phyloP scores from a whole-genome alignment of 352 stramenopile genomes.

The Phytopythium helicoides region DNA sequence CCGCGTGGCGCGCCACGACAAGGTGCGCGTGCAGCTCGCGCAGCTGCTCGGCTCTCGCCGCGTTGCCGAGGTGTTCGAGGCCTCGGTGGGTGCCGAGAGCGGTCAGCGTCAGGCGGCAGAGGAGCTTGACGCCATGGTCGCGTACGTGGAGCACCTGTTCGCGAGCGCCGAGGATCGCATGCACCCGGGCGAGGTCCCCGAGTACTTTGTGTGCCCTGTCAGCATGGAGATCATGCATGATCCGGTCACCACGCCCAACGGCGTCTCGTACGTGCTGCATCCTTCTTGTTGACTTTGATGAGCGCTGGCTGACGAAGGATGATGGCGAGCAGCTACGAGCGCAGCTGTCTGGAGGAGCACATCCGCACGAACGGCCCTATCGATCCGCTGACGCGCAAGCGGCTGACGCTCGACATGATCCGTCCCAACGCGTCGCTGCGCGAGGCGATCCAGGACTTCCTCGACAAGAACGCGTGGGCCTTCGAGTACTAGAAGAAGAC shows the following conservation, averaged over 20 bases:
- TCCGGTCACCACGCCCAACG: constrained; percentile 75
- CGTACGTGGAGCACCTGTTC: constrained; percentile 61
- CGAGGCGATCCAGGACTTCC: constrained; percentile 66
- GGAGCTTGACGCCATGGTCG: constrained; percentile 48
- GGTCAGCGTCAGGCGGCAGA: constrained; percentile 10
- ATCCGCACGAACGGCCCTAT: constrained; percentile 59
- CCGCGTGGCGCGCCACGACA: constrained; percentile 36
- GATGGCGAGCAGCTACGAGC: constrained; percentile 28
- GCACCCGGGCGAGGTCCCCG: constrained; percentile 53
- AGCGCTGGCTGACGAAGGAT: not conserved
- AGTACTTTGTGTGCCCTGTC: constrained; percentile 81
- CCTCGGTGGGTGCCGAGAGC: not conserved
- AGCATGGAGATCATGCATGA: constrained; percentile 85
- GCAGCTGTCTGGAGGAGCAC: constrained; percentile 65
- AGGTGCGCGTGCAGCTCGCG: constrained; percentile 36
- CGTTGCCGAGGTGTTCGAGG: constrained; percentile 24
- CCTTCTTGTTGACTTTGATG: too few species aligned
- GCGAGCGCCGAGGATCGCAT: constrained; percentile 40
- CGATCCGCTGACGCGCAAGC: constrained; percentile 68
- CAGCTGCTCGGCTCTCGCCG: constrained; percentile 29
- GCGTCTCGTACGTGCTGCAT: constrained; percentile 48
- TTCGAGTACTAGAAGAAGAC: constrained; percentile 52
- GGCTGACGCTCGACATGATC: constrained; percentile 66
- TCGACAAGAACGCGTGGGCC: constrained; percentile 74
- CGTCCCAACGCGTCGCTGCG: constrained; percentile 68